Evolutionary conservation across 345 rosid species (phyloP).

Genomic region (Alliaria petiolata): DNA sequence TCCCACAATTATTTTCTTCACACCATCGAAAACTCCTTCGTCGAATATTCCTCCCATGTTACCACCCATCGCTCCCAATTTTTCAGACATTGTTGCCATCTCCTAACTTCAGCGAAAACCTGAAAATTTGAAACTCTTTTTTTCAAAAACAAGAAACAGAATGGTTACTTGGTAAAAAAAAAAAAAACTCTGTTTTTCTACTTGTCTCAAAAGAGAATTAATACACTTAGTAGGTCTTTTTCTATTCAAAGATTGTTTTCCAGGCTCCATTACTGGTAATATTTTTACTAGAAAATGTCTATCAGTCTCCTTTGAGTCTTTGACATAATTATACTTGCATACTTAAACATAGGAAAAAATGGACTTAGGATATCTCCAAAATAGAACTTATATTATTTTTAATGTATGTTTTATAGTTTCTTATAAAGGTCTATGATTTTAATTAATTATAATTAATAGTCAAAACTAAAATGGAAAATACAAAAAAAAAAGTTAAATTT

Average conservation of each 20-base stretch:
- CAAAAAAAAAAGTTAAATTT: too few species aligned
- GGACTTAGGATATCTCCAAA: not conserved
- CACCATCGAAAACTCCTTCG: too few species aligned
- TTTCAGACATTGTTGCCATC: constrained; percentile 16
- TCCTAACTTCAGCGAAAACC: not conserved
- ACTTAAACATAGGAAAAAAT: not conserved
- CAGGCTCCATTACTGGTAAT: too few species aligned
- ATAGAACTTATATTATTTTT: too few species aligned
- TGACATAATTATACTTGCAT: not conserved
- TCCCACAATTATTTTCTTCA: too few species aligned
- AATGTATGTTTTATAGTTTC: too few species aligned
- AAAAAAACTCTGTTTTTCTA: not conserved
- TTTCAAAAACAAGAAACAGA: not conserved
- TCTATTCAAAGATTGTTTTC: not conserved
- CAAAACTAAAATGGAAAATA: too few species aligned
- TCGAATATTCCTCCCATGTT: not conserved
- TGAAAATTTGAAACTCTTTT: not conserved
- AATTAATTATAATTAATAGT: too few species aligned
- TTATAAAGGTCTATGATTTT: too few species aligned
- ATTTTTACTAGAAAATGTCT: not conserved
- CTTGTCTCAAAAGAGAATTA: not conserved
- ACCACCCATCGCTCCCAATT: constrained; percentile 20
- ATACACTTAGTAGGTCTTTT: not conserved
- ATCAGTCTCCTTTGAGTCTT: not conserved
- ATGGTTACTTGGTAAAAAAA: not conserved